Percentiles rank a stretch among this genome's conserved stretches.
Evolutionary conservation across 768 basidiomycete species (phyloP).

Genomic region (Xerocomellus dryophilus): DNA sequence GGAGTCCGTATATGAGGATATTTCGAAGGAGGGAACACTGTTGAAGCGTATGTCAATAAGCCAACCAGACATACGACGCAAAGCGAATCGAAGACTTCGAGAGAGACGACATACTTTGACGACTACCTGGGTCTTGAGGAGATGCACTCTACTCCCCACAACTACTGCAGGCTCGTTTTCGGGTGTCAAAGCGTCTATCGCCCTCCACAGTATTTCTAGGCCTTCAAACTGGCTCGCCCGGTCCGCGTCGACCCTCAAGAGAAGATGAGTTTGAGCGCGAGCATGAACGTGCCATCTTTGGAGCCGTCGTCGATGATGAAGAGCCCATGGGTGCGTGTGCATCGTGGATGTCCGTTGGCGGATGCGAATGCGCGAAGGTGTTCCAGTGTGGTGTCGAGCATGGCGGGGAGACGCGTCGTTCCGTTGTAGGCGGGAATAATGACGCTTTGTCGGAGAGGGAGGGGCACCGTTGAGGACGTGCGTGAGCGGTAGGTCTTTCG

Average conservation of each 20-base stretch:
- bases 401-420: slow-evolving; percentile 68
- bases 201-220: slow-evolving; percentile 71
- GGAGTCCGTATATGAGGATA: slow-evolving; percentile 90
- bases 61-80: neutral
- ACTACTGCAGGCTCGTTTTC: slow-evolving; percentile 57
- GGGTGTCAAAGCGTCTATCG: slow-evolving; percentile 61
- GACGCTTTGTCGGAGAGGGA: slow-evolving; percentile 58
- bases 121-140: slow-evolving; percentile 88
- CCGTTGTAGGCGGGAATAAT: slow-evolving; percentile 95
- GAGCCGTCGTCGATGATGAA: slow-evolving; percentile 91
- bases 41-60: neutral
- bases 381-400: slow-evolving; percentile 74
- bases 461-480: slow-evolving; percentile 48
- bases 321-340: slow-evolving; percentile 61
- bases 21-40: slow-evolving; percentile 89
- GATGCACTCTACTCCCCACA: slow-evolving; percentile 89
- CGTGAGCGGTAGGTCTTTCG: slow-evolving; percentile 63
- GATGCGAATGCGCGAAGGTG: slow-evolving; percentile 45
- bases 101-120: slow-evolving; percentile 61
- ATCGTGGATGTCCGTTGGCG: slow-evolving; percentile 25
- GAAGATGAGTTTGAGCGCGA: slow-evolving; percentile 62
- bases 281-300: slow-evolving; percentile 64
- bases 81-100: too few species aligned
- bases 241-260: slow-evolving; percentile 94
- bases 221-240: slow-evolving; percentile 89